phyloP scores from a whole-genome alignment of 2,329 filamentous ascomycete species.

The Diaporthe sp. region DNA sequence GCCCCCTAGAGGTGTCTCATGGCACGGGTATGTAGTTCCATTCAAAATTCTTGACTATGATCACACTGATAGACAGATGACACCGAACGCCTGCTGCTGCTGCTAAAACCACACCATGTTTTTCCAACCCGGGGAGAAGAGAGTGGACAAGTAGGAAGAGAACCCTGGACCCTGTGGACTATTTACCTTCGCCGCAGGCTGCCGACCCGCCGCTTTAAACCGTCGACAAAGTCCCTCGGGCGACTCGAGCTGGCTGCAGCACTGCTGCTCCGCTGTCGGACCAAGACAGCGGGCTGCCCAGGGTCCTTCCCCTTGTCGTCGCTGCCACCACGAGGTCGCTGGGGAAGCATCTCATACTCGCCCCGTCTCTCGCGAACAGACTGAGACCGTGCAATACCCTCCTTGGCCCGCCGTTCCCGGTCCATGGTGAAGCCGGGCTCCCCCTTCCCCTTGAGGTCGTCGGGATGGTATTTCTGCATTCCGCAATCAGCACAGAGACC shows the following conservation, averaged over 20 bases:
- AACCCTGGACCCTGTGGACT: neutral
- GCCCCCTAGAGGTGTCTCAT: neutral
- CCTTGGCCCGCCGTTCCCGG: constrained; percentile 71
- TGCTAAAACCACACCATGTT: neutral
- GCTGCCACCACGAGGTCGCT: constrained; percentile 36
- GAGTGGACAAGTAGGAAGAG: neutral
- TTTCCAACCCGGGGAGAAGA: neutral
- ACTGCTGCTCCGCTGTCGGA: constrained; percentile 55
- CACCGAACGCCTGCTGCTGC: neutral
- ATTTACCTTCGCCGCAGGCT: constrained; percentile 59
- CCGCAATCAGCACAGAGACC: neutral
- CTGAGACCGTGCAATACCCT: constrained; percentile 44
- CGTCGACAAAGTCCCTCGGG: constrained; percentile 58
- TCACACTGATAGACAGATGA: neutral
- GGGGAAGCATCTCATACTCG: constrained; percentile 62
- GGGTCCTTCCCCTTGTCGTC: constrained; percentile 38
- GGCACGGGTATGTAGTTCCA: neutral
- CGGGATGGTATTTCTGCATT: constrained; percentile 72
- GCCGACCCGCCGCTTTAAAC: constrained; percentile 64
- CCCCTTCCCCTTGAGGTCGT: constrained; percentile 85
- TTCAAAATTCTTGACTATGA: neutral
- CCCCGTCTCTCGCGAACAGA: constrained; percentile 43
- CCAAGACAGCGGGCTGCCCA: constrained; percentile 37
- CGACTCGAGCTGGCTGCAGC: constrained; percentile 44
- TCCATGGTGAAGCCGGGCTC: constrained; percentile 81